Evolutionary conservation across 176 grass and related monocot species (phyloP), one percentile per base, ranked within the genome.

Genomic region (Oropetium thomaeum): DNA sequence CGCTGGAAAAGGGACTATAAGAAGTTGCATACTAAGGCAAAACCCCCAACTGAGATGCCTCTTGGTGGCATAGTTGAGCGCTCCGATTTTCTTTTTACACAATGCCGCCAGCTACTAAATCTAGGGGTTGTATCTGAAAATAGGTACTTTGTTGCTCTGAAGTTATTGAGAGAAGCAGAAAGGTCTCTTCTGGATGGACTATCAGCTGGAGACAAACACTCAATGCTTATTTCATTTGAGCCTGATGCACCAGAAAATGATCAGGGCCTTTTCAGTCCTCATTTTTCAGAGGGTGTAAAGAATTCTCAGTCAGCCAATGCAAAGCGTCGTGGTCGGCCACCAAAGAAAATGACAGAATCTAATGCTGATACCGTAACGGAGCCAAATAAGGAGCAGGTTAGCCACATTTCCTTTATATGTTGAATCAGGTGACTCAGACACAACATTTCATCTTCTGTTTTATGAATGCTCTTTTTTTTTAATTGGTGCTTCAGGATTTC

Each of bases 1-100:
- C 83, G 91, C 20, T 97, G 95, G 95, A 93, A 81, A 91, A 97
- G 88, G 74, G 90, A 97, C 55, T 91, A 91, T 43, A 93, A 86
- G 67, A 83, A 85, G 84, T 78, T 93, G 65, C 87, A 92, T 81
- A 78, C 76, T 72, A 69, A 75, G 11, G 84, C 81, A 67, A 79
- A 63, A 34, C 80, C 48, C 43, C 60, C 47, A 25, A 59, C 79
- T 79, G 83, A 71, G 68, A 81, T 87, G 40, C 55, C 80, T 38
- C 37, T 69, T 84, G 65, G 71, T 64, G 85, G 67, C 71, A 77
- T 67, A 67, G 28, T 75, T 41, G 72, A 93, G 5, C 77, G 81
- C 26, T 80, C 86, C 67, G 77, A 87, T 83, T 75, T 79, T 81
- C 81, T 93, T 75, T 77, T 69, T 35, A 81, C 65, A 65, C 81